These are phyloP conservation scores for Phytophthora constricta DNA, from an alignment of 352 stramenopile genomes.

Conservation along the genomic window DNA sequence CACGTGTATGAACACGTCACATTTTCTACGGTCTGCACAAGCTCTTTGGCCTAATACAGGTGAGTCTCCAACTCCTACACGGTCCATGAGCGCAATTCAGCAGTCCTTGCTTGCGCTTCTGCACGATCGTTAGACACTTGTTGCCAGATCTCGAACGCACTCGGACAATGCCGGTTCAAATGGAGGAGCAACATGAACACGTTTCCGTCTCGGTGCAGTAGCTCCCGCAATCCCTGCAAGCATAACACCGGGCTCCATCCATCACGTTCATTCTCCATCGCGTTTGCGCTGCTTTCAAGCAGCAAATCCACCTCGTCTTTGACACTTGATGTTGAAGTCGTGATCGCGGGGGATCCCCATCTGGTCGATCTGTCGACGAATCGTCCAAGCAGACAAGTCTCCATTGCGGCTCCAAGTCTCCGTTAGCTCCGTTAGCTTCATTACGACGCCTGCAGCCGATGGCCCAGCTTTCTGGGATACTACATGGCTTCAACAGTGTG, in stretches of 20 bases:
- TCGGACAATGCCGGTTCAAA: conserved; percentile 1
- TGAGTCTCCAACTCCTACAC: background rate
- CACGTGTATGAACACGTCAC: too few relatives aligned
- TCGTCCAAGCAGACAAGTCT: background rate
- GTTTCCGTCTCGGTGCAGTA: background rate
- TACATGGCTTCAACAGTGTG: background rate
- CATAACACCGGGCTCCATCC: background rate
- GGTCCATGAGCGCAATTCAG: background rate
- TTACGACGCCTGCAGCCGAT: background rate
- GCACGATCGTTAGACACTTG: background rate
- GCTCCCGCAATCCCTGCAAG: background rate
- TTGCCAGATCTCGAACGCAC: background rate
- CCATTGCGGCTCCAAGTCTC: too few relatives aligned
- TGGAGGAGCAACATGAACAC: background rate
- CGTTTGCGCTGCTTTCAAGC: too few relatives aligned
- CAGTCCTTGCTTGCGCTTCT: background rate
- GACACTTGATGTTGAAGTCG: conserved; percentile 19
- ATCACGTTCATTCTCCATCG: too few relatives aligned
- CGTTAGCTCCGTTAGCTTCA: background rate
- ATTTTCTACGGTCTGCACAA: too few relatives aligned
- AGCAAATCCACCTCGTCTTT: background rate
- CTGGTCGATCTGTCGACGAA: background rate
- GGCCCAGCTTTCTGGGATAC: background rate
- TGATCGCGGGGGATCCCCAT: background rate
- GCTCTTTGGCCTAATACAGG: too few relatives aligned